A percentile compares a stretch with the other conserved stretches of the same genome.
Conservation (phyloP, 441 rosid genomes). For the Flueggea neowawraea region DNA sequence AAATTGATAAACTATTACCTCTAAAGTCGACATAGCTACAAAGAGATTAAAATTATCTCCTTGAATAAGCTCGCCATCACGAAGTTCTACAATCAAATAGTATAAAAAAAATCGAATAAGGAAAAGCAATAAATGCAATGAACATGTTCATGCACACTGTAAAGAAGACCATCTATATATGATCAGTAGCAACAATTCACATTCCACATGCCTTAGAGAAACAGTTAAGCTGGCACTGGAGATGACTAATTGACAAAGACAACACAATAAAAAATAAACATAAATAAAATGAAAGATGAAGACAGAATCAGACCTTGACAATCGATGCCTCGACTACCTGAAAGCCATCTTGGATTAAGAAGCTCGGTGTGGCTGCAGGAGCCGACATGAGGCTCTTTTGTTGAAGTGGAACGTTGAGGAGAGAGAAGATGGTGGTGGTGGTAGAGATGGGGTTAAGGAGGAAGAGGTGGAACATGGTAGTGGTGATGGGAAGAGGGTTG, state of each 20-base stretch:
- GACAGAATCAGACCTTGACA: constrained; percentile 49
- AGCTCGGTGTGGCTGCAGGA: too few relatives aligned
- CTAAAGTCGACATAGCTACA: constrained; percentile 99
- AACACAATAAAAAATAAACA: neutral
- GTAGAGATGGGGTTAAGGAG: too few relatives aligned
- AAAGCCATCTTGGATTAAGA: too few relatives aligned
- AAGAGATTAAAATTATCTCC: constrained; percentile 96
- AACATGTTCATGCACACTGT: neutral
- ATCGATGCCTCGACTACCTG: too few relatives aligned
- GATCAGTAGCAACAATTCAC: too few relatives aligned
- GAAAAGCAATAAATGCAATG: neutral
- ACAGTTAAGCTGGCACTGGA: neutral
- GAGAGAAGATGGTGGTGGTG: too few relatives aligned
- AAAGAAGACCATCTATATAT: too few relatives aligned
- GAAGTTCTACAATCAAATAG: constrained; percentile 52
- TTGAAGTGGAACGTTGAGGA: too few relatives aligned
- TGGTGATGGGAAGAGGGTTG: too few relatives aligned
- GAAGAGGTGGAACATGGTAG: too few relatives aligned
- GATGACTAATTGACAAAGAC: neutral
- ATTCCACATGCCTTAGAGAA: too few relatives aligned
- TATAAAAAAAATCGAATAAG: constrained; percentile 7
- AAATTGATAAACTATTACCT: constrained; percentile 42
- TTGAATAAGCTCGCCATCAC: constrained; percentile 87
- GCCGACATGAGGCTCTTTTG: too few relatives aligned
- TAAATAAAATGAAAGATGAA: constrained; percentile 6